Evolutionary conservation across 2,329 filamentous ascomycete species (phyloP).

Genomic region (Pseudofabraea citricarpa): DNA sequence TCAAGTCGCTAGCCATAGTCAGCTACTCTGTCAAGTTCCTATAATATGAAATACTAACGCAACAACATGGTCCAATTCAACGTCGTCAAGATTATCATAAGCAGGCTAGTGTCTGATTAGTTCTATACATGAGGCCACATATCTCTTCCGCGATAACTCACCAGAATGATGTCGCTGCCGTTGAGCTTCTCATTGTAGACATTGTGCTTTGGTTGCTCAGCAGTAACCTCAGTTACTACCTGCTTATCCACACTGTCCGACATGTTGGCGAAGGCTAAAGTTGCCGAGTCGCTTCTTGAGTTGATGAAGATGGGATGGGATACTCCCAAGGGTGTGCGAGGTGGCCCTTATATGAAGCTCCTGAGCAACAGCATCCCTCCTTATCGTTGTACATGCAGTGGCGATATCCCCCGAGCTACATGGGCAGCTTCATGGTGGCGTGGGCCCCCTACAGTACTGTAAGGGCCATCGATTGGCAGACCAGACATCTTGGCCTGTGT

Average conservation of each 20-base stretch:
- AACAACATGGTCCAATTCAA: neutral
- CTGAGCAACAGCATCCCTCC: too few species aligned
- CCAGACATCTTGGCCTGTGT: too few species aligned
- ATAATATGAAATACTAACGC: neutral
- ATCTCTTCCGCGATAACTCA: neutral
- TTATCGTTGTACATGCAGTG: too few species aligned
- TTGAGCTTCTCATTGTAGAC: neutral
- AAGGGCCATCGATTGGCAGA: too few species aligned
- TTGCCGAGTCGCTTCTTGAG: too few species aligned
- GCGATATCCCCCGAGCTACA: too few species aligned
- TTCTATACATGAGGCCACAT: neutral
- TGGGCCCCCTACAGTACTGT: too few species aligned
- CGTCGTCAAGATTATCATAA: neutral
- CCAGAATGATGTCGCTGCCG: neutral
- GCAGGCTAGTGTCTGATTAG: neutral
- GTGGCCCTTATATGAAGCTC: too few species aligned
- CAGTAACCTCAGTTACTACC: neutral
- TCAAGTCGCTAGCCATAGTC: slow-evolving; percentile 21
- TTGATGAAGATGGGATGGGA: too few species aligned
- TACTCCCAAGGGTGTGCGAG: too few species aligned
- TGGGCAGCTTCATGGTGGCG: too few species aligned
- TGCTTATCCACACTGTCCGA: neutral
- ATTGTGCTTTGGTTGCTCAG: neutral
- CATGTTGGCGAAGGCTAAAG: neutral
- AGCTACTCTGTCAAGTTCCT: neutral